These are phyloP conservation scores for Dipteronia sinensis DNA, from an alignment of 345 rosid genomes.

Conservation along the genomic window DNA sequence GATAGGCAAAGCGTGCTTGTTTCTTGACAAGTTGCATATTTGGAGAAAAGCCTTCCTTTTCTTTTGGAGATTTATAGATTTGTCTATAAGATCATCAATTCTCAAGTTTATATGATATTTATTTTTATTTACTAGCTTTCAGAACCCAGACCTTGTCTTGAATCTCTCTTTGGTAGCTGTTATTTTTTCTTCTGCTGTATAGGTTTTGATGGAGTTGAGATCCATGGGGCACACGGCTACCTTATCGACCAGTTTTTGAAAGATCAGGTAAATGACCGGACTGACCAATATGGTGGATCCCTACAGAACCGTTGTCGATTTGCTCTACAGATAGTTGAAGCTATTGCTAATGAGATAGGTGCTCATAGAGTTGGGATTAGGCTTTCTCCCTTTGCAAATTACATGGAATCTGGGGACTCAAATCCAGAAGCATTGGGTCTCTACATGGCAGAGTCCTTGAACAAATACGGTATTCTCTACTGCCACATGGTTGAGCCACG, in stretches of 20 bases:
- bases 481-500: conserved; percentile 74
- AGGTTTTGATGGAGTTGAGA: conserved; percentile 83
- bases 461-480: conserved; percentile 51
- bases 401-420: conserved; percentile 55
- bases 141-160: too few species aligned
- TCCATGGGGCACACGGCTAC: conserved; percentile 73
- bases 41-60: too few species aligned
- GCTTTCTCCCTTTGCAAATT: conserved; percentile 58
- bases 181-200: background rate
- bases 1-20: too few species aligned
- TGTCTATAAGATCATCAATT: too few species aligned
- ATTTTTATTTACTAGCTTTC: too few species aligned
- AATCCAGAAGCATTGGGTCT: conserved; percentile 60
- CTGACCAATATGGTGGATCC: conserved; percentile 67
- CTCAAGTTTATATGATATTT: background rate
- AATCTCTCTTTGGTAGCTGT: too few species aligned
- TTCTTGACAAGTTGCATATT: too few species aligned
- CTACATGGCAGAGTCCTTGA: conserved; percentile 61
- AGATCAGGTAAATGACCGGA: conserved; percentile 65
- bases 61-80: too few species aligned
- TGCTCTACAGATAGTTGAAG: conserved; percentile 59
- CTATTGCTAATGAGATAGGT: conserved; percentile 60
- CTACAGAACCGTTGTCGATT: conserved; percentile 66
- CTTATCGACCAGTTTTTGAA: conserved; percentile 69
- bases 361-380: conserved; percentile 63